Base-by-base conservation (phyloP, 768 basidiomycete genomes). In the Pisolithus marmoratus region DNA sequence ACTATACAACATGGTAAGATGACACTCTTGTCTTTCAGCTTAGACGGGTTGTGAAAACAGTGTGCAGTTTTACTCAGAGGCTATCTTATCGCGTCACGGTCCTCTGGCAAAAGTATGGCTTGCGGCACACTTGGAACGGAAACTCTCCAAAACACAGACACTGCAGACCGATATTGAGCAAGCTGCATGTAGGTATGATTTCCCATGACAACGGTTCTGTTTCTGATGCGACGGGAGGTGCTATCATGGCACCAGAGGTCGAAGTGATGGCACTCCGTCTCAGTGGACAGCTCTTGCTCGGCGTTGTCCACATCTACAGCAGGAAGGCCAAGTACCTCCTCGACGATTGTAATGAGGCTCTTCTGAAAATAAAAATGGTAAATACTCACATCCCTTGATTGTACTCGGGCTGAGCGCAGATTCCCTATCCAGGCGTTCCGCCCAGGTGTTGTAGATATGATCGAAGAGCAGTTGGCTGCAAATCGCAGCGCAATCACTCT, bases 51-150 rank as follows among this genome's bases (percentile, higher is more conserved):
- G 19, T 27, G n/a, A 23, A 12, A 34, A 54, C 23, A 17, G 3
- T 17, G 24, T 34, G 17, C 29, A 90, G 90, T 94, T 94, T 69
- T 94, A 91, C 66, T 93, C 92, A 47, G 93, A 96, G 66, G 85
- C 91, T 36, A 92, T 98, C 69, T 79, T 96, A 58, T 91, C 92
- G 43, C 87, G 93, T 60, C 86, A 92, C 51, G 94, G 95, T 42
- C 91, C 95, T 4, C 76, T 99, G 37, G 95, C 93, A 31, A 91
- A 87, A 74, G 93, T 99, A 76, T 99, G 96, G 96, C 86, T 99
- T 48, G 94, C 95, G 38, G 95, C 96, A 2, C 95, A 97, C 77
- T 94, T 95, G 85, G 94, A 97, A 71, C 84, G 92, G 63, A 97
- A 97, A 74, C 84, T 99, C 62, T 93, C 90, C 60, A 98, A 98